Conservation (phyloP, 2,329 filamentous ascomycete genomes). For the Claviceps lovelessii region DNA sequence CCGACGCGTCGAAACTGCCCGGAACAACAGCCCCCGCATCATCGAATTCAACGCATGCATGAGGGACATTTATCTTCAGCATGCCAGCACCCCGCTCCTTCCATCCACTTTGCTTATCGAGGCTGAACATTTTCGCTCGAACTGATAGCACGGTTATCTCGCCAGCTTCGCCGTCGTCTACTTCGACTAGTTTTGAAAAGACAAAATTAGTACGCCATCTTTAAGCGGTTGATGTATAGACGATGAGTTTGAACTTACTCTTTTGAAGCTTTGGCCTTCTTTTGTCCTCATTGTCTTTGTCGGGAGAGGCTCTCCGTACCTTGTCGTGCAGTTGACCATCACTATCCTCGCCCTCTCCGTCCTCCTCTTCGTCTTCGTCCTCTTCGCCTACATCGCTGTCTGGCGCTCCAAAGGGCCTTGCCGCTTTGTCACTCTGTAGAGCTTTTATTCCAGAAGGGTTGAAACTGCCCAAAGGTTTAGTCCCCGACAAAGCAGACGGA, state of each 20-base stretch:
- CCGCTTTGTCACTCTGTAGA: conserved; percentile 43
- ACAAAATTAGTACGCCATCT: not conserved
- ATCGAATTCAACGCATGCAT: conserved; percentile 40
- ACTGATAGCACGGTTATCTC: conserved; percentile 63
- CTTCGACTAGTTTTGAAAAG: conserved; percentile 35
- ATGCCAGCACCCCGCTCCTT: conserved; percentile 78
- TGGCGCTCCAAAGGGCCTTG: conserved; percentile 64
- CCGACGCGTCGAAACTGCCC: conserved; percentile 41
- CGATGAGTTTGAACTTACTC: conserved; percentile 35
- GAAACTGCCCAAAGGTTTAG: conserved; percentile 49
- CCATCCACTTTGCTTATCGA: conserved; percentile 61
- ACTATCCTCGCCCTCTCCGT: conserved; percentile 19
- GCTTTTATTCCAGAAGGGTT: conserved; percentile 42
- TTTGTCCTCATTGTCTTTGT: conserved; percentile 46
- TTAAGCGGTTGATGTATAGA: not conserved
- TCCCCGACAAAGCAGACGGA: conserved; percentile 23
- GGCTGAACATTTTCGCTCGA: conserved; percentile 73
- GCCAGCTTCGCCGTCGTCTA: conserved; percentile 77
- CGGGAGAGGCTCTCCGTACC: conserved; percentile 30
- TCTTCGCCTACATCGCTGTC: conserved; percentile 46
- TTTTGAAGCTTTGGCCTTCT: conserved; percentile 55
- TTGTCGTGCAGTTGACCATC: conserved; percentile 30
- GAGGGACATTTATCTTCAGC: conserved; percentile 68
- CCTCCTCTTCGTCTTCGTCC: conserved; percentile 22
- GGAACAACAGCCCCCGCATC: conserved; percentile 34